Evolutionary conservation across 1,284 basidiomycete species (phyloP).

Genomic region (Sphagnurus paluster): DNA sequence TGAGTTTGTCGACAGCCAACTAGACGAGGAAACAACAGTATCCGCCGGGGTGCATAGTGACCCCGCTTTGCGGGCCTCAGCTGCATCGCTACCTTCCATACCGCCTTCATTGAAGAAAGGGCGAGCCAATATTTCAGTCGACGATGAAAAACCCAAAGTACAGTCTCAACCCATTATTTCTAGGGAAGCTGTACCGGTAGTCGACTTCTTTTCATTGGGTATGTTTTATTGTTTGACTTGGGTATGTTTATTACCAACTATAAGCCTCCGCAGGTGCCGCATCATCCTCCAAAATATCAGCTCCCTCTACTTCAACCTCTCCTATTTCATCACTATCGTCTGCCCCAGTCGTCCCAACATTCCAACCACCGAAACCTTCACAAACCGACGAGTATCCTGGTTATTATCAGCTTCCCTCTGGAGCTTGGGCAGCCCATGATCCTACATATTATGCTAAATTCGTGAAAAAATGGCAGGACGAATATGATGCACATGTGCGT

Average conservation of each 20-base stretch:
- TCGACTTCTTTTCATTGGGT: constrained; percentile 70
- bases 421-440: constrained; percentile 79
- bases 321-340: constrained; percentile 46
- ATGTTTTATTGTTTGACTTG: constrained; percentile 15
- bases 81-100: constrained; percentile 46
- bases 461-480: constrained; percentile 67
- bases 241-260: not conserved
- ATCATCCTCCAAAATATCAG: constrained; percentile 19
- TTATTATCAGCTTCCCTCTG: constrained; percentile 84
- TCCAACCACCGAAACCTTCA: constrained; percentile 74
- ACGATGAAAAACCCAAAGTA: constrained; percentile 39
- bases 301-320: constrained; percentile 19
- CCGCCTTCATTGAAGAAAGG: constrained; percentile 61
- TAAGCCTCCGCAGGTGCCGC: constrained; percentile 5
- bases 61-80: constrained; percentile 8
- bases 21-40: constrained; percentile 12
- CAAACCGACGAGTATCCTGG: constrained; percentile 81
- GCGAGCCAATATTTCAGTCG: constrained; percentile 59
- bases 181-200: constrained; percentile 36
- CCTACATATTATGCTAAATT: constrained; percentile 74
- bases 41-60: constrained; percentile 12
- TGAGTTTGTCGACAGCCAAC: constrained; percentile 11
- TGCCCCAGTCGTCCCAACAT: constrained; percentile 69
- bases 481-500: constrained; percentile 70
- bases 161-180: constrained; percentile 18